Evolutionary conservation across 2,329 filamentous ascomycete genomes (phyloP), one percentile per base, ranked within the genome.

Genomic region (Colletotrichum karsti): DNA sequence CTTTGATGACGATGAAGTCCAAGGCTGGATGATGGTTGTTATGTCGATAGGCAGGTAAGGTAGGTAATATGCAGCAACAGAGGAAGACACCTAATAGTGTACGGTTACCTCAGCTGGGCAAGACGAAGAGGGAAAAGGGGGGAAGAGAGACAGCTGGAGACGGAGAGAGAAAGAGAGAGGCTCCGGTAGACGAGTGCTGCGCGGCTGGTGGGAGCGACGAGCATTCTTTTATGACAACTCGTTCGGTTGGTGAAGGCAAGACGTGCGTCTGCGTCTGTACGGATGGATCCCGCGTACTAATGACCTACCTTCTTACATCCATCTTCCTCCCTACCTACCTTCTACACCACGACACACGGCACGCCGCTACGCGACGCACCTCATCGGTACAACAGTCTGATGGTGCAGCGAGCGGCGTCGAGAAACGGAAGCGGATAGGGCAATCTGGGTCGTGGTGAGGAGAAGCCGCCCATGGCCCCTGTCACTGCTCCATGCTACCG

Each of bases 221-320:
- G 42, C 64, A 63, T 63, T 59, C 42, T 67, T 66, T 67, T 67
- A 67, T 67, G 64, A 67, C 59, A 63, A 42, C 50, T 64, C 59
- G 57, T 39, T 39, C 20, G 51, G 28, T 24, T 58, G 24, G 9
- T 56, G 44, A n/a, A 42, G 42, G 10, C 13, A 48, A 39, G 57
- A 56, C 61, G 61, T 22, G 55, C n/a, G 20, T 39, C 22, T 30
- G 26, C 26, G 46, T 33, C 12, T 13, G 33, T 35, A 35, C 33
- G n/a, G n/a, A n/a, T n/a, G n/a, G n/a, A n/a, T n/a, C n/a, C n/a
- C n/a, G n/a, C n/a, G n/a, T n/a, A n/a, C n/a, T n/a, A n/a, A n/a
- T n/a, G n/a, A n/a, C n/a, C n/a, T n/a, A n/a, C n/a, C n/a, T n/a
- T n/a, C n/a, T n/a, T n/a, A n/a, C n/a, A n/a, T n/a, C n/a, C n/a